Percentiles rank a stretch among this genome's conserved stretches.
Evolutionary conservation across 2,329 filamentous ascomycete genomes (phyloP).

Genomic region (Dothiorella sarmentorum): DNA sequence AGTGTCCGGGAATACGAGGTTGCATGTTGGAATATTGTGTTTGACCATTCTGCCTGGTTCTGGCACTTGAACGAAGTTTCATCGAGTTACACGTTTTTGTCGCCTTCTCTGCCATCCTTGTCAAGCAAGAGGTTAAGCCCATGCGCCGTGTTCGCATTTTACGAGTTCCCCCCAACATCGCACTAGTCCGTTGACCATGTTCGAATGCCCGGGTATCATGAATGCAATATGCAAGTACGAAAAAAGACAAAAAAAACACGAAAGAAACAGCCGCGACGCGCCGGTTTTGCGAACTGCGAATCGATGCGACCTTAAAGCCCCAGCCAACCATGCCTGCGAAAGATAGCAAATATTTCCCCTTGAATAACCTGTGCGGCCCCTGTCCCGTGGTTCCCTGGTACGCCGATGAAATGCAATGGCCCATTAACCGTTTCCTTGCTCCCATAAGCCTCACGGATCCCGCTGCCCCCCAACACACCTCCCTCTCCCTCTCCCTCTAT

Average conservation of each 20-base stretch:
- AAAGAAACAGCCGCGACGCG: neutral
- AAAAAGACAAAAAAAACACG: no score
- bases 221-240: neutral
- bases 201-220: conserved; percentile 12
- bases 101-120: neutral
- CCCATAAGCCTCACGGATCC: neutral
- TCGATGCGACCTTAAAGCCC: neutral
- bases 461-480: neutral
- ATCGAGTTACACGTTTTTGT: neutral
- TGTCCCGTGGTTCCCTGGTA: neutral
- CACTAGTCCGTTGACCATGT: conserved; percentile 8
- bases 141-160: neutral
- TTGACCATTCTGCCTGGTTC: no score
- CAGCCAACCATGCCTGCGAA: neutral
- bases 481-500: neutral
- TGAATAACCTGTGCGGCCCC: neutral
- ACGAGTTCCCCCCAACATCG: conserved; percentile 7
- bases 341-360: neutral
- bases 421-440: conserved; percentile 3
- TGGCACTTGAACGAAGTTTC: no score
- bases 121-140: neutral
- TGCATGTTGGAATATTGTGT: no score
- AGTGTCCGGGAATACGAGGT: no score
- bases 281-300: neutral
- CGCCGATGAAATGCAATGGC: conserved; percentile 12